Evolutionary conservation across 371 early-diverging fungal species (phyloP).

Genomic region (Dichotomocladium elegans): DNA sequence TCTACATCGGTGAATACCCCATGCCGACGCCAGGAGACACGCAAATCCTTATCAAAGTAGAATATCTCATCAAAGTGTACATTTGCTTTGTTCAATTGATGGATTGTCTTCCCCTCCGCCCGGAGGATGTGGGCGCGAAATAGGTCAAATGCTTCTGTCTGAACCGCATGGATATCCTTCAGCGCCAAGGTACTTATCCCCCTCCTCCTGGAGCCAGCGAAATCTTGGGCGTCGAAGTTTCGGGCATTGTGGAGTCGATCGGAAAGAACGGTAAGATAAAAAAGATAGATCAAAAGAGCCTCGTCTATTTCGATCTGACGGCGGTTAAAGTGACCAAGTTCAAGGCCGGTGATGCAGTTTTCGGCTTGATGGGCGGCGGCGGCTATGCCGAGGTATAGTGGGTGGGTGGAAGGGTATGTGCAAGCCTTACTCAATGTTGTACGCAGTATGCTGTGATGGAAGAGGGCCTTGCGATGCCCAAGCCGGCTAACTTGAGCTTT

Average conservation of each 20-base stretch:
- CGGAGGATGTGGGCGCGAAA: too few relatives aligned
- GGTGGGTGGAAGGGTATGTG: not conserved
- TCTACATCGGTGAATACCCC: slow-evolving; percentile 49
- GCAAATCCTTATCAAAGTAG: slow-evolving; percentile 68
- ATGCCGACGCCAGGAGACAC: slow-evolving; percentile 50
- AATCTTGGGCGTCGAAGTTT: slow-evolving; percentile 74
- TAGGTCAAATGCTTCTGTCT: slow-evolving; percentile 59
- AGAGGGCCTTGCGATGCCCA: slow-evolving; percentile 54
- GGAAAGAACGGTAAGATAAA: slow-evolving; percentile 39
- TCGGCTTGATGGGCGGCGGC: slow-evolving; percentile 71
- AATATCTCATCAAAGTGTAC: not conserved
- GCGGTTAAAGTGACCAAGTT: slow-evolving; percentile 33
- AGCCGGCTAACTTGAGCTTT: slow-evolving; percentile 54
- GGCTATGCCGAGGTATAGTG: slow-evolving; percentile 62
- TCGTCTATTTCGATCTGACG: too few relatives aligned
- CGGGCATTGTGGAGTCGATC: slow-evolving; percentile 59
- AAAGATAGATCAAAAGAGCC: not conserved
- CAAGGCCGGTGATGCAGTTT: slow-evolving; percentile 63
- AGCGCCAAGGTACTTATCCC: slow-evolving; percentile 72
- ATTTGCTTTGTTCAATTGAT: too few relatives aligned
- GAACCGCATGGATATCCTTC: slow-evolving; percentile 77
- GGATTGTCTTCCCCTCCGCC: not conserved
- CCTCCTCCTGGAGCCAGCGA: slow-evolving; percentile 59
- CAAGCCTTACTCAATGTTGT: not conserved
- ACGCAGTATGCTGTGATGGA: slow-evolving; percentile 63